Conservation (phyloP, 345 rosid species). For the Gossypium ekmanianum region DNA sequence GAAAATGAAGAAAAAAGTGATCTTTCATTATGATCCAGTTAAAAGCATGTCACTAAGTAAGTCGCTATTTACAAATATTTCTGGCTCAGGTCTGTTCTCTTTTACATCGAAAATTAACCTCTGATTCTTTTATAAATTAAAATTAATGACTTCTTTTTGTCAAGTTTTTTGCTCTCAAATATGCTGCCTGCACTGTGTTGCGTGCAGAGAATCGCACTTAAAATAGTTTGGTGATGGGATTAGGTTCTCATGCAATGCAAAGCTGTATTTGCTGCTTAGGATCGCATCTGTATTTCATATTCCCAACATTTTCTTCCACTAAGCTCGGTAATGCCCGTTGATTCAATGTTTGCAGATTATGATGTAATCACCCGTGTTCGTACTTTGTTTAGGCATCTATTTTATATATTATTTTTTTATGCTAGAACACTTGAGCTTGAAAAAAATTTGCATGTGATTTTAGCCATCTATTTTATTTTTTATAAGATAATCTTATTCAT, state of each 20-base stretch:
- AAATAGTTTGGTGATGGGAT: too few species aligned
- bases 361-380: too few species aligned
- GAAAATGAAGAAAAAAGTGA: too few species aligned
- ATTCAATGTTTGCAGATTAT: too few species aligned
- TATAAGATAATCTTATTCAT: neutral
- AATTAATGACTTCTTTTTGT: neutral
- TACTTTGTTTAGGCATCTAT: too few species aligned
- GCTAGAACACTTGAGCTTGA: conserved; percentile 7
- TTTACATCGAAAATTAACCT: neutral
- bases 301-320: too few species aligned
- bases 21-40: too few species aligned
- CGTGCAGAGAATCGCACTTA: conserved; percentile 33
- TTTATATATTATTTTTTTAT: neutral
- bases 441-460: neutral
- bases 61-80: conserved; percentile 27
- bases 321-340: too few species aligned
- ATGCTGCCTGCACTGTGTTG: conserved; percentile 91
- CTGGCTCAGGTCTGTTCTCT: neutral
- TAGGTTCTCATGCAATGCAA: too few species aligned
- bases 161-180: conserved; percentile 90
- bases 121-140: neutral
- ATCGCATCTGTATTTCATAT: too few species aligned
- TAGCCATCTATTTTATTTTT: too few species aligned
- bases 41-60: conserved; percentile 71
- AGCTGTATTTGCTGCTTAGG: too few species aligned